A percentile compares a stretch with the other conserved stretches of the same genome.
Conservation (phyloP, 164 flowering plant genomes). For the Magnolia kwangsiensis region DNA sequence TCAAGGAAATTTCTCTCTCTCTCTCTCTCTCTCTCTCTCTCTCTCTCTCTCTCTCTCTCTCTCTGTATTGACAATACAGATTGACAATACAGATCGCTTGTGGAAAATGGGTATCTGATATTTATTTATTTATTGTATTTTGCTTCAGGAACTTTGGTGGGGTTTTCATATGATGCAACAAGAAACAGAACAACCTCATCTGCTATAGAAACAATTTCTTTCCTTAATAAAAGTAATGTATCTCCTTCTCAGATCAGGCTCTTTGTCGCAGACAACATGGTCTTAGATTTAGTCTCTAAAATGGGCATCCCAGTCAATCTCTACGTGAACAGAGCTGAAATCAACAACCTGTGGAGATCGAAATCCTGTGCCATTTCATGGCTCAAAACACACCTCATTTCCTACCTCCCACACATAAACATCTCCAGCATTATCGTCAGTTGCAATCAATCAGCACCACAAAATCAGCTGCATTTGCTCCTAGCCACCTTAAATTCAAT, state of each 20-base stretch:
- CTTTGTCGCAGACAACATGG: slow-evolving; percentile 21
- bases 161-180: slow-evolving; percentile 40
- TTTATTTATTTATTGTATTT: background rate
- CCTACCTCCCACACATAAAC: slow-evolving; percentile 22
- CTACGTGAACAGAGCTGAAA: slow-evolving; percentile 23
- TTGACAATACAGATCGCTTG: background rate
- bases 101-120: background rate
- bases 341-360: slow-evolving; percentile 16
- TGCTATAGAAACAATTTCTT: slow-evolving; percentile 21
- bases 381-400: slow-evolving; percentile 27
- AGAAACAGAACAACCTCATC: slow-evolving; percentile 23
- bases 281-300: slow-evolving; percentile 18
- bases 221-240: slow-evolving; percentile 28
- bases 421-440: slow-evolving; percentile 29
- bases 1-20: too few relatives aligned
- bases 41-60: too few relatives aligned
- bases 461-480: slow-evolving; percentile 18
- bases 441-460: background rate
- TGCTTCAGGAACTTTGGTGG: slow-evolving; percentile 45
- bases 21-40: too few relatives aligned
- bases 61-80: background rate
- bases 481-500: slow-evolving; percentile 31
- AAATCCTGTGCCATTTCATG: slow-evolving; percentile 25
- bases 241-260: slow-evolving; percentile 30
- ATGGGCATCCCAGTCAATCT: slow-evolving; percentile 34